Base-by-base conservation (phyloP, 2,329 filamentous ascomycete genomes). In the Zarea fungicola region DNA sequence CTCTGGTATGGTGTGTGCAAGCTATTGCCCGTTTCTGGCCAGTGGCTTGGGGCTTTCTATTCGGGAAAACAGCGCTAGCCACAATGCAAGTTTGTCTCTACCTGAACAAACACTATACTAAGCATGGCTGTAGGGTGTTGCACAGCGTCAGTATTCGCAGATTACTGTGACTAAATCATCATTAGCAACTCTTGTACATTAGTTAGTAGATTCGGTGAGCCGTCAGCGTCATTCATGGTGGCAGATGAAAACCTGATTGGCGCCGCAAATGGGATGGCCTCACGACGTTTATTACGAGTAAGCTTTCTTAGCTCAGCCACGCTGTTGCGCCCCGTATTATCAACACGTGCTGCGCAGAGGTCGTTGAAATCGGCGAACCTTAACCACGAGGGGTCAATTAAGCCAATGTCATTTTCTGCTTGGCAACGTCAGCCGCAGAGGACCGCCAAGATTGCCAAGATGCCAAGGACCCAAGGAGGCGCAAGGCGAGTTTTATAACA, bases 261-360 rank as follows among this genome's bases (percentile, higher is more conserved):
- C 26, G 25, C 44, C 16, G 18, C 34, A 25, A 22, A 29, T 25
- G 10, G n/a, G 26, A 22, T 22, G 31, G 34, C 25, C 44, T 48
- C 35, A 21, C 44, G 21, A 34, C 44, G 26, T 48, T 32, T 34
- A 34, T 41, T 41, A 32, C 44, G 44, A 48, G 44, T 26, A 41
- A 48, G 36, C 19, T 39, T 45, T 36, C 10, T 42, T 39, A 26
- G 35, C 44, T 48, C 26, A 48, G 44, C 36, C 36, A 48, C 35
- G 36, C 35, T 21, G 25, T 28, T 11, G 10, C 28, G 42, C 16
- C 25, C 43, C 43, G 18, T 37, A 16, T 14, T n/a, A 23, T 34
- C 36, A 37, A 37, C 44, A 48, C 44, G 44, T 48, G 44, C 34
- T 48, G 35, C 36, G 25, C 26, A 13, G n/a, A 25, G 21, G 40